Evolutionary conservation across 2,329 filamentous ascomycete species (phyloP), one percentile per base, ranked within the genome.

Genomic region (Scorias spongiosa): DNA sequence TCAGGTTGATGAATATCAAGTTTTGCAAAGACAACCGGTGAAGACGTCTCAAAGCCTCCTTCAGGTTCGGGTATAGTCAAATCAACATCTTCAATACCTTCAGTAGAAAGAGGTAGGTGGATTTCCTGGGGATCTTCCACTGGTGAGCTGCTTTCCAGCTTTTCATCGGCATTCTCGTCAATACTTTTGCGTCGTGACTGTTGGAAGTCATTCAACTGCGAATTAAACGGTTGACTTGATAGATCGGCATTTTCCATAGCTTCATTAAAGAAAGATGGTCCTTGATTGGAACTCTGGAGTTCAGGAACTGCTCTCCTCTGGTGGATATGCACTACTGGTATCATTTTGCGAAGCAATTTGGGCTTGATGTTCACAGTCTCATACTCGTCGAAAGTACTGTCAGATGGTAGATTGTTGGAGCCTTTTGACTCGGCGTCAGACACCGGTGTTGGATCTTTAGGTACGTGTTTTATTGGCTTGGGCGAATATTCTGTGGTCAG

Each of bases 51-150:
- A 20, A 53, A 59, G 28, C 55, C 56, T 10, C 51, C 54, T 26
- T 51, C 52, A 2, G 55, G 56, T 36, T 56, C 54, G 11, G 54
- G 47, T 4, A 58, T 39, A 2, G 45, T 47, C n/a, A 59, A 46
- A 42, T 57, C 52, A 26, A 57, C 43, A 2, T 44, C 46, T 7
- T 50, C 44, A 9, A 43, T 28, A 29, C 42, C 44, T 40, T 12
- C 12, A 2, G 38, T 40, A 12, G 12, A 15, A 40, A 11, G 28
- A 12, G 41, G 34, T n/a, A 30, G 17, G 7, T 26, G 20, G 4
- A 26, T 7, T 26, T 26, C 20, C 7, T 26, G 3, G 20, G 20
- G 20, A 26, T 7, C 20, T 6, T 41, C 15, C 28, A 12, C 28
- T 17, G 41, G n/a, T 29, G 36, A 34, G 14, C 29, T 29, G 26